Conservation (phyloP, 345 rosid species). For the Linum tenue region DNA sequence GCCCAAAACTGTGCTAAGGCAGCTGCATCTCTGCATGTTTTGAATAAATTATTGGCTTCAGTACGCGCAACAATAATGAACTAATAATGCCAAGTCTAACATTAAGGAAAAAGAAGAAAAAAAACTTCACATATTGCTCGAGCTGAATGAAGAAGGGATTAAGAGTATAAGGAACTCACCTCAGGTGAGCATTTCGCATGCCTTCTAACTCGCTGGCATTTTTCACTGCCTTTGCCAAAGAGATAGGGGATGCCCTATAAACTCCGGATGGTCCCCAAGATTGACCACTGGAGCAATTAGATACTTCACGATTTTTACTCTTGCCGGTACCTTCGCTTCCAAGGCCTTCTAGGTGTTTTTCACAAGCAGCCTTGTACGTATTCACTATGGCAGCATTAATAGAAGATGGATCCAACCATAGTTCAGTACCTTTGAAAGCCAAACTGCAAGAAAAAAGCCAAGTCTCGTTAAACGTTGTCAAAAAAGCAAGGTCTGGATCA, state of each 20-base stretch:
- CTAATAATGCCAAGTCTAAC: too few relatives aligned
- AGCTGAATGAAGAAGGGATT: neutral
- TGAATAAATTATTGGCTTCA: conserved; percentile 5
- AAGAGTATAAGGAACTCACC: conserved; percentile 30
- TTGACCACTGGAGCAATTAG: conserved; percentile 25
- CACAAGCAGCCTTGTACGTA: conserved; percentile 57
- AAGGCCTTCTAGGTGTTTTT: conserved; percentile 31
- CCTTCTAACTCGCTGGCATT: conserved; percentile 80
- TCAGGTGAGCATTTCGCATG: conserved; percentile 75
- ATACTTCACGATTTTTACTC: conserved; percentile 5
- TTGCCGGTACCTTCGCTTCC: conserved; percentile 25
- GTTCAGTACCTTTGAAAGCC: conserved; percentile 59
- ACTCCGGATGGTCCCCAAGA: conserved; percentile 48
- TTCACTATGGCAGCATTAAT: conserved; percentile 72
- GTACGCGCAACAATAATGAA: conserved; percentile 1
- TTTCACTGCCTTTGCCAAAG: conserved; percentile 76
- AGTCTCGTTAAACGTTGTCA: too few relatives aligned
- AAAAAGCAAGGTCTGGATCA: too few relatives aligned
- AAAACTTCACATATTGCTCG: neutral
- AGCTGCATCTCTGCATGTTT: conserved; percentile 76
- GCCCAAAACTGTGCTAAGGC: conserved; percentile 87
- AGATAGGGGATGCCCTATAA: conserved; percentile 68
- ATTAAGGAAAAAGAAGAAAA: neutral
- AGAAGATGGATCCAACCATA: conserved; percentile 80
- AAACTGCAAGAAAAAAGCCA: conserved; percentile 35